Evolutionary conservation across 1,284 basidiomycete species (phyloP), one percentile per base, ranked within the genome.

Genomic region (Mixia osmundae): DNA sequence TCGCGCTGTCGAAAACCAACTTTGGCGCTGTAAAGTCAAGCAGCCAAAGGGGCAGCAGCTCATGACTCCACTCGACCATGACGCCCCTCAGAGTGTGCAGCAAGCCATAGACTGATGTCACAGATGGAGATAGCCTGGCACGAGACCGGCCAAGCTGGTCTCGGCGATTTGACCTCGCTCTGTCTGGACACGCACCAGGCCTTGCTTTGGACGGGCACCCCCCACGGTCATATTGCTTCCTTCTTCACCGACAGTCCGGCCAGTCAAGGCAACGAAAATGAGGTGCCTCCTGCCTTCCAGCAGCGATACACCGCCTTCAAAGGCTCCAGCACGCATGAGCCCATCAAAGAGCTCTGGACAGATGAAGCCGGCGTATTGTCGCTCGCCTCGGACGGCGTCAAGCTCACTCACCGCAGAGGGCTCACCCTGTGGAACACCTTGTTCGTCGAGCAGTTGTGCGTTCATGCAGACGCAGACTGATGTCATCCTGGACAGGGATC

Each of bases 101-200:
- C n/a, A n/a, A n/a, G n/a, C n/a, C n/a, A n/a, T n/a, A n/a, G n/a
- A n/a, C n/a, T n/a, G n/a, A n/a, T n/a, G n/a, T n/a, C n/a, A n/a
- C n/a, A n/a, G n/a, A n/a, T n/a, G n/a, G n/a, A n/a, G n/a, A n/a
- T n/a, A n/a, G n/a, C n/a, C n/a, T n/a, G n/a, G n/a, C n/a, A n/a
- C n/a, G n/a, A n/a, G n/a, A n/a, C n/a, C n/a, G n/a, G n/a, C n/a
- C n/a, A n/a, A n/a, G n/a, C n/a, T n/a, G n/a, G n/a, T n/a, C n/a
- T n/a, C n/a, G n/a, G n/a, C n/a, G n/a, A n/a, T n/a, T n/a, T n/a
- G n/a, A 72, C 75, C 15, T 66, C 76, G 0, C 63, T 94, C 41
- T 67, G 72, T 3, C 83, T 95, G 53, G 87, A 95, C 58, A 75
- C 80, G 5, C 73, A 76, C 28, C 76, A 78, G 2, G 85, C 94